Evolutionary conservation across 2,329 filamentous ascomycete genomes (phyloP), one percentile per base, ranked within the genome.

Genomic region (Didymella glomerata): DNA sequence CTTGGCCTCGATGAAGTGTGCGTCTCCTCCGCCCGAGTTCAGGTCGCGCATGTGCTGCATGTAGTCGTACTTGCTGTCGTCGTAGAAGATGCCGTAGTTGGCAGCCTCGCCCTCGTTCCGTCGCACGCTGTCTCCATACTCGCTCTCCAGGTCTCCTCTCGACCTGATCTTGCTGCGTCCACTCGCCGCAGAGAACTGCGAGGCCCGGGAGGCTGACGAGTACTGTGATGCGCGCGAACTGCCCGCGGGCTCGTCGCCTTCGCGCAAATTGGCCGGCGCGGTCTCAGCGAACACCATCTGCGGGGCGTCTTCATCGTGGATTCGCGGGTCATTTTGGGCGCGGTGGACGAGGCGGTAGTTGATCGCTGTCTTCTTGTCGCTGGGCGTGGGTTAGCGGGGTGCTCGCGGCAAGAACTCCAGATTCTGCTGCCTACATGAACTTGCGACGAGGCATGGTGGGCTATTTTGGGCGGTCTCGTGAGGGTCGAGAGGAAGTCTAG

Each of bases 41-140:
- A 99, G 81, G 69, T 98, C 95, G 54, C 93, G 90, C 84, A 99
- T 82, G 79, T 99, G 95, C 78, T 99, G 95, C 95, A 99, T 99
- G 81, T 99, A 99, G 79, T 99, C 95, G 79, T 99, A 99, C 73
- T 92, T 86, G 65, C 91, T 90, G 79, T 99, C 95, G 78, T 99
- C 96, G 77, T 85, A 99, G 83, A 91, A 99, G 65, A 99, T 87
- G 64, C 95, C 95, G 78, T 97, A 88, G 76, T 91, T 91, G 67
- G 96, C 95, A 9, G 96, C 95, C 80, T 99, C 93, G 69, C 96
- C 96, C 79, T 99, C 95, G 77, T 99, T 98, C 56, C 87, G 85
- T 68, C 93, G 88, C 65, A 97, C 87, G 60, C 80, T 80, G 41
- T 85, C 82, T 1, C 90, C 90, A 48, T 97, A 88, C 74, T 89